Evolutionary conservation across 1,284 basidiomycete genomes (phyloP).

Genomic region (Pseudozyma sp.): DNA sequence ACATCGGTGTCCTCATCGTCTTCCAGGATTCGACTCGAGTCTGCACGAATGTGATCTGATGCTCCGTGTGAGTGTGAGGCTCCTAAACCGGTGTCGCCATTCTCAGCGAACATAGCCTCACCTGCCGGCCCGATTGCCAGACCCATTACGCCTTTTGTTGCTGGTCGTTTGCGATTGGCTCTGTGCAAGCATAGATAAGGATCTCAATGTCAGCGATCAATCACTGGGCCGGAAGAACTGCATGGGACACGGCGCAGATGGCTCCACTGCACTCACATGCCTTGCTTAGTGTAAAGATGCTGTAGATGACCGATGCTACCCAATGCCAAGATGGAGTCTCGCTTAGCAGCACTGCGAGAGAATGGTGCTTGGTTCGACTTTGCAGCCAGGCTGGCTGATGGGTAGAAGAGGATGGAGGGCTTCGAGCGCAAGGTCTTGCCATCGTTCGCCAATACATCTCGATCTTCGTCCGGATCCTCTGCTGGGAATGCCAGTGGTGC

Average conservation of each 20-base stretch:
- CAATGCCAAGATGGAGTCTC: slow-evolving; percentile 53
- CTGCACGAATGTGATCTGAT: background rate
- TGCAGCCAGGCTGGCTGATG: slow-evolving; percentile 33
- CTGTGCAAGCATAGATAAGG: background rate
- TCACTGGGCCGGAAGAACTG: too few species aligned
- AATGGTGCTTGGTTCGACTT: slow-evolving; percentile 58
- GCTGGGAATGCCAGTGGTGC: slow-evolving; percentile 26
- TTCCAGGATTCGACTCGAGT: slow-evolving; percentile 8
- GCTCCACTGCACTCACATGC: slow-evolving; percentile 17
- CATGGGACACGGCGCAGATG: too few species aligned
- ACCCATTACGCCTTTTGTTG: slow-evolving; percentile 36
- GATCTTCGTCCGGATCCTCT: slow-evolving; percentile 28
- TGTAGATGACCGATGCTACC: slow-evolving; percentile 61
- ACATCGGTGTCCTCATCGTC: slow-evolving; percentile 20
- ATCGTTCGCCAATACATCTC: slow-evolving; percentile 33
- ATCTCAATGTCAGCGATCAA: background rate
- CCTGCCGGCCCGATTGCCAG: slow-evolving; percentile 56
- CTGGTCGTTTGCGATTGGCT: slow-evolving; percentile 43
- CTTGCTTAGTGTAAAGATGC: slow-evolving; percentile 58
- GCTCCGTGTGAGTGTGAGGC: background rate
- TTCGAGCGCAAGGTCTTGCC: slow-evolving; percentile 35
- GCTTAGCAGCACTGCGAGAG: slow-evolving; percentile 56
- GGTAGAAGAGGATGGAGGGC: slow-evolving; percentile 45
- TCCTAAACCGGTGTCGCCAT: background rate
- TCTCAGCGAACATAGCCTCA: slow-evolving; percentile 22